phyloP scores from a whole-genome alignment of 2,329 filamentous ascomycete genomes.

The Ilyonectria destructans region DNA sequence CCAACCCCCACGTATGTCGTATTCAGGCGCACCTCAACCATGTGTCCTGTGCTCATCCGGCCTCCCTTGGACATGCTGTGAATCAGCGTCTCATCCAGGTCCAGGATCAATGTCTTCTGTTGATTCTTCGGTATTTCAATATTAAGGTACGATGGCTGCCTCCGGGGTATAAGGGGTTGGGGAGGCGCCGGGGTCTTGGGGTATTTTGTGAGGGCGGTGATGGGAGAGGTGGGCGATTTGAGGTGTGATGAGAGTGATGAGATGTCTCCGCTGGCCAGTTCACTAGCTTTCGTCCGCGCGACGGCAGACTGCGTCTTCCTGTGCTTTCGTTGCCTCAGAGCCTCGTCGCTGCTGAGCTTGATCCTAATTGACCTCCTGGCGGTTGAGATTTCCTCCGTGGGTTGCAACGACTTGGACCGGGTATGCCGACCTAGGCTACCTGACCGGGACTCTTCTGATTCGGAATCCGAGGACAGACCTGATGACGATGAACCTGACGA shows the following conservation, averaged over 20 bases:
- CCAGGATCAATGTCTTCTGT: slow-evolving; percentile 94
- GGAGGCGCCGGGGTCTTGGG: slow-evolving; percentile 92
- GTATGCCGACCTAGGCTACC: slow-evolving; percentile 63
- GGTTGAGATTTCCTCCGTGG: slow-evolving; percentile 75
- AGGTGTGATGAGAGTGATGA: slow-evolving; percentile 87
- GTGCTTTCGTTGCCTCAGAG: slow-evolving; percentile 80
- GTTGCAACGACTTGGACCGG: slow-evolving; percentile 75
- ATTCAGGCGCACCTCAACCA: slow-evolving; percentile 96
- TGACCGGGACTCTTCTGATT: slow-evolving; percentile 67
- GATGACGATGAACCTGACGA: slow-evolving; percentile 69
- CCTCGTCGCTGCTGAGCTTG: slow-evolving; percentile 88
- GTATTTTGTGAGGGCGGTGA: slow-evolving; percentile 86
- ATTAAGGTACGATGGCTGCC: slow-evolving; percentile 90
- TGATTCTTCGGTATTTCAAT: slow-evolving; percentile 71
- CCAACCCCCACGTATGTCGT: slow-evolving; percentile 78
- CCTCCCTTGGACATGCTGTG: slow-evolving; percentile 98
- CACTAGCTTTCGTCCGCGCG: slow-evolving; percentile 60
- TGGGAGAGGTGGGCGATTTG: slow-evolving; percentile 93
- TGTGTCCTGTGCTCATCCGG: slow-evolving; percentile 95
- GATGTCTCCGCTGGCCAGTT: slow-evolving; percentile 64
- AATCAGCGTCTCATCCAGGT: slow-evolving; percentile 97
- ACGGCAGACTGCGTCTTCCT: slow-evolving; percentile 71
- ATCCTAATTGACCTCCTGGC: slow-evolving; percentile 89
- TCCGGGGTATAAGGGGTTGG: slow-evolving; percentile 88
- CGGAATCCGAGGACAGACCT: slow-evolving; percentile 80